Base-by-base conservation (phyloP, 1,139 yeast genomes). In the Geotrichum bryndzae region DNA sequence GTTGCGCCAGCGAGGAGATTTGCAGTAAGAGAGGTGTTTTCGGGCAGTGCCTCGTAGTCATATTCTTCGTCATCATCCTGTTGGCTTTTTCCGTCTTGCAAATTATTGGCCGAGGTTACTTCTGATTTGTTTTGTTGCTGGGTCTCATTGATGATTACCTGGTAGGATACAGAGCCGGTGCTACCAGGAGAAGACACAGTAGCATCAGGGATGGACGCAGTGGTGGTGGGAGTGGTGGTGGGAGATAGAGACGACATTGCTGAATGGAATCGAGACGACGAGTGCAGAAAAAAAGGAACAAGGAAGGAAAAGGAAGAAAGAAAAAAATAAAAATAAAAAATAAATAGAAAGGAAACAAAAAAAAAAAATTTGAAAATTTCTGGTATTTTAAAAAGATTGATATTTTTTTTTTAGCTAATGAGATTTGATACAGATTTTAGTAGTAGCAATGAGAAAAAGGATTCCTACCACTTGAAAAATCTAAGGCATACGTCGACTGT, bases 1-100 rank as follows among this genome's bases (percentile, higher is more conserved):
- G 90, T 89, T 0, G 98, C 98, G 18, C 99, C 99, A 1, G 99
- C 99, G n/a, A 81, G 73, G 67, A 94, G 80, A 73, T 91, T 96
- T 8, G 96, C 90, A 5, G 84, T 74, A 62, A 94, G 76, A 0
- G 97, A 87, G 15, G 97, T 92, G 69, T 86, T 86, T 56, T 87
- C 90, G 1, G 99, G 99, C 56, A 94, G 81, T 1, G 97, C 87
- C 74, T 94, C 99, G 74, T 94, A 94, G 72, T 92, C 97, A 58
- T 66, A 67, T 51, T 68, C 72, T 54, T 74, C 77, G 41, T 69
- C 73, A 29, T 69, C 74, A 23, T 53, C 65, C 18, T 56, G 59
- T 13, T 59, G 38, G 38, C 11, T 33, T 11, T 33, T 33, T 56
- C 55, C 11, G 38, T 33, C 38, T 7, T 8, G 38, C 11, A 33